Base-by-base conservation (phyloP, 805 yeast genomes). In the Cyberlindnera sargentensis region DNA sequence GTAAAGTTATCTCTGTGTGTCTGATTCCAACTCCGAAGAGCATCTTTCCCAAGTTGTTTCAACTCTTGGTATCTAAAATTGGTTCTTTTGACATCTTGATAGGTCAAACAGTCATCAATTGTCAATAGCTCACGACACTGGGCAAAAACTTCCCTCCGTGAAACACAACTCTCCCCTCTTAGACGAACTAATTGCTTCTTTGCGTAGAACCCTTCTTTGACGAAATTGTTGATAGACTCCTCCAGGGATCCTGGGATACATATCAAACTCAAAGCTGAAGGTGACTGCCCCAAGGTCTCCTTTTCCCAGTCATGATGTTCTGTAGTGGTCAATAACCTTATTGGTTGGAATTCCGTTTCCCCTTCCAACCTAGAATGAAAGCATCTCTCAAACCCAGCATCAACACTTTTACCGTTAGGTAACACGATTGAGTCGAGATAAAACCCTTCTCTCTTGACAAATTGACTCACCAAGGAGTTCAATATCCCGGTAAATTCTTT, bases 401-500 rank as follows among this genome's bases (percentile, higher is more conserved):
- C 34, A 27, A 56, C 47, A 31, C 55, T 51, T 40, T 64, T 63
- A 8, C 49, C 48, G 9, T 56, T 43, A 0, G 78, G 78, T 3
- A 82, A 40, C 0, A 84, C 73, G 36, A 84, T 47, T 53, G 70
- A 79, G 27, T 66, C 64, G 27, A 84, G 53, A 44, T 48, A 73
- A 10, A 66, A 55, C 5, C 68, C 67, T 0, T 57, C 55, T 0
- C 67, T 60, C 5, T 51, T 55, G 2, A 70, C 48, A 34, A 70
- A 40, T 2, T 42, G 46, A 33, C 70, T 65, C 3, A 75, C 71
- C 6, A 73, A 40, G 4, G 75, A 56, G 51, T 73, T 81, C 35
- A 75, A 58, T 3, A 82, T 39, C 0, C 88, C 83, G 0, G 68
- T 66, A 31, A 66, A 62, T 58, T 87, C 96, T 46, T 72, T 72